These are phyloP conservation scores for Neophaeococcomyces mojaviensis DNA, from an alignment of 2,329 filamentous ascomycete species.

Conservation along the genomic window DNA sequence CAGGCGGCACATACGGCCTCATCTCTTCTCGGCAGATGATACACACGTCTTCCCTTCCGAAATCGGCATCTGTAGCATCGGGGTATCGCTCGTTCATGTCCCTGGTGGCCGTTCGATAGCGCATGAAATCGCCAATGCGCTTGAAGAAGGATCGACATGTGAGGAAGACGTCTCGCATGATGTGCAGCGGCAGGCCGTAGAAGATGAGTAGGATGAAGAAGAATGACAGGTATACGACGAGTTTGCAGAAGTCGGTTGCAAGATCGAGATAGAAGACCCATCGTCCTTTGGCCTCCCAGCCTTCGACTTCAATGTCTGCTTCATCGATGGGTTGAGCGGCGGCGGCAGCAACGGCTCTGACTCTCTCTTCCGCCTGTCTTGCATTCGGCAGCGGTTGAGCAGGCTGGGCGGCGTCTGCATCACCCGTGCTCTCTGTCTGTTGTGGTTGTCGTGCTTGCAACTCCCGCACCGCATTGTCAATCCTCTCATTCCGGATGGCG, in stretches of 20 bases:
- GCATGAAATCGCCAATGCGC: slow-evolving; percentile 76
- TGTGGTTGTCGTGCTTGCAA: slow-evolving; percentile 35
- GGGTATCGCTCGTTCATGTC: slow-evolving; percentile 90
- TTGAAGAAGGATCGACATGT: slow-evolving; percentile 88
- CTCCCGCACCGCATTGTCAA: slow-evolving; percentile 16
- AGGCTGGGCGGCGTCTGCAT: background rate
- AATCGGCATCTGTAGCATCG: slow-evolving; percentile 81
- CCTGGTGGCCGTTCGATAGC: slow-evolving; percentile 82
- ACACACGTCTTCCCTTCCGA: slow-evolving; percentile 81
- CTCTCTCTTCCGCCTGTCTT: slow-evolving; percentile 26
- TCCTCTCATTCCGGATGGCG: slow-evolving; percentile 56
- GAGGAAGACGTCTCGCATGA: slow-evolving; percentile 90
- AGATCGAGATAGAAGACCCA: slow-evolving; percentile 87
- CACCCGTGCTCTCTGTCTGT: background rate
- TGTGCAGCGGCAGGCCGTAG: slow-evolving; percentile 93
- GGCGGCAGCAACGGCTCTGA: slow-evolving; percentile 24
- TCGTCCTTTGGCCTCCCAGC: slow-evolving; percentile 93
- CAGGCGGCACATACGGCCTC: slow-evolving; percentile 63
- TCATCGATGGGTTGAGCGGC: slow-evolving; percentile 62
- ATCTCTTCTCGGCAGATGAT: slow-evolving; percentile 98
- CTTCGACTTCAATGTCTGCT: slow-evolving; percentile 88
- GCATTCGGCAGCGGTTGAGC: slow-evolving; percentile 48
- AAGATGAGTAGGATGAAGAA: slow-evolving; percentile 89
- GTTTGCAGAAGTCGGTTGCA: slow-evolving; percentile 79
- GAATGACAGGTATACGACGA: slow-evolving; percentile 81